Percentiles rank a stretch among this genome's conserved stretches.
These are phyloP conservation scores for Anacardium occidentale DNA, from an alignment of 345 rosid genomes.

Conservation along the genomic window DNA sequence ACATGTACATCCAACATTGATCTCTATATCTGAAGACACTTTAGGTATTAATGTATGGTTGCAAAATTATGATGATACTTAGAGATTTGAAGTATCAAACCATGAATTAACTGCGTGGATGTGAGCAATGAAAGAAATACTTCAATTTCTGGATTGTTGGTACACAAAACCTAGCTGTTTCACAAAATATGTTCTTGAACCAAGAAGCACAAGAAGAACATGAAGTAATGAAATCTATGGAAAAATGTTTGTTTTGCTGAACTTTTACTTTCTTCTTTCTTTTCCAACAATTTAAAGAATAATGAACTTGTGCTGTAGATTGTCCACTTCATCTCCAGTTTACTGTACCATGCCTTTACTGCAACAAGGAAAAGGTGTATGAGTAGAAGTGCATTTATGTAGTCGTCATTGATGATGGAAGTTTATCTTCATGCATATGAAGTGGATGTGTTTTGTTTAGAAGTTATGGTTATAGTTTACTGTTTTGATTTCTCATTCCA, in stretches of 20 bases:
- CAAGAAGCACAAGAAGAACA: background rate
- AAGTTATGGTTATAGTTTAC: background rate
- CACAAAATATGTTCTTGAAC: background rate
- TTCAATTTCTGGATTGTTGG: background rate
- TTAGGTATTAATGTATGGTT: background rate
- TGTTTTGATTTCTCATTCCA: background rate
- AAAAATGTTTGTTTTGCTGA: background rate
- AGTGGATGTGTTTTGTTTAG: background rate
- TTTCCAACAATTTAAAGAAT: background rate
- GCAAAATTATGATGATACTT: background rate
- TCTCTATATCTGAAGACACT: background rate
- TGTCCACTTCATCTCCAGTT: background rate
- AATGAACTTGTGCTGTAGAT: background rate
- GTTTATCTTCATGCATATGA: background rate
- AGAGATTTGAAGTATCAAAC: background rate
- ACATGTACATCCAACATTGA: background rate
- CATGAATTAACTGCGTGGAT: background rate
- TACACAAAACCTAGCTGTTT: slow-evolving; percentile 8
- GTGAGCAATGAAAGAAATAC: slow-evolving; percentile 3
- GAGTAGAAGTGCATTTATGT: background rate
- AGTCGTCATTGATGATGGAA: background rate
- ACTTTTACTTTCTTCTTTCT: background rate
- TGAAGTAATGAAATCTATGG: background rate
- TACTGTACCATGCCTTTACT: background rate
- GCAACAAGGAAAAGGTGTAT: background rate